Conservation (phyloP, 164 flowering plant genomes). For the Platanus orientalis region DNA sequence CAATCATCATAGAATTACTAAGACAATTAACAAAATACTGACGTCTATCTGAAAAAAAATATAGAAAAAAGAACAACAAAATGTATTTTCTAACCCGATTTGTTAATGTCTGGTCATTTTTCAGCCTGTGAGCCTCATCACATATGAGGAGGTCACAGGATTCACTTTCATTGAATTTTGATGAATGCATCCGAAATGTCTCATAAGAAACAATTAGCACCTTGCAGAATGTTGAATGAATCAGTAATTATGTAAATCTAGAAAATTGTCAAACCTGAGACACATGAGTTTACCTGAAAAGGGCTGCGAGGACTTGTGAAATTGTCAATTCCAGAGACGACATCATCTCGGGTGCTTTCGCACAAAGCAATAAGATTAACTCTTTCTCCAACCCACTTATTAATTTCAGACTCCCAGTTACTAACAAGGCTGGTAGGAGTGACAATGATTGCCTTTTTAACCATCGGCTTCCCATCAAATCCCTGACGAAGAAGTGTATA, state of each 20-base stretch:
- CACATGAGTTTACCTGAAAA: constrained; percentile 45
- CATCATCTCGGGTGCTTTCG: constrained; percentile 90
- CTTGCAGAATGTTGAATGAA: constrained; percentile 31
- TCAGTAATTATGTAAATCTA: constrained; percentile 15
- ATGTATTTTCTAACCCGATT: constrained; percentile 55
- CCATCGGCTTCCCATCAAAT: constrained; percentile 94
- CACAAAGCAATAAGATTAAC: constrained; percentile 83
- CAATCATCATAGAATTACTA: constrained; percentile 2
- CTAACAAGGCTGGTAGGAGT: constrained; percentile 98
- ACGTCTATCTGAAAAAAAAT: background rate
- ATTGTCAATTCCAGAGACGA: constrained; percentile 71
- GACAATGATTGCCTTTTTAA: constrained; percentile 84
- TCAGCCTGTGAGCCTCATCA: constrained; percentile 97
- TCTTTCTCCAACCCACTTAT: constrained; percentile 90
- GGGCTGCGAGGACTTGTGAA: constrained; percentile 58
- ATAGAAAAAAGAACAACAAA: background rate
- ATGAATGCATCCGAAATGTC: constrained; percentile 95
- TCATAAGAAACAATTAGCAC: constrained; percentile 95
- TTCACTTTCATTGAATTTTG: constrained; percentile 65
- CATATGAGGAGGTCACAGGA: constrained; percentile 97
- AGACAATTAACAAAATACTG: background rate
- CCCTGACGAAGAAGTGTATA: constrained; percentile 94
- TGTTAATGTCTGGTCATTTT: constrained; percentile 94
- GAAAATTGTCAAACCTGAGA: background rate
- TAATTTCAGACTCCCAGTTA: constrained; percentile 97